A percentile compares a stretch with the other conserved stretches of the same genome.
These are phyloP conservation scores for Megacollybia marginata DNA, from an alignment of 768 basidiomycete genomes.

Conservation along the genomic window DNA sequence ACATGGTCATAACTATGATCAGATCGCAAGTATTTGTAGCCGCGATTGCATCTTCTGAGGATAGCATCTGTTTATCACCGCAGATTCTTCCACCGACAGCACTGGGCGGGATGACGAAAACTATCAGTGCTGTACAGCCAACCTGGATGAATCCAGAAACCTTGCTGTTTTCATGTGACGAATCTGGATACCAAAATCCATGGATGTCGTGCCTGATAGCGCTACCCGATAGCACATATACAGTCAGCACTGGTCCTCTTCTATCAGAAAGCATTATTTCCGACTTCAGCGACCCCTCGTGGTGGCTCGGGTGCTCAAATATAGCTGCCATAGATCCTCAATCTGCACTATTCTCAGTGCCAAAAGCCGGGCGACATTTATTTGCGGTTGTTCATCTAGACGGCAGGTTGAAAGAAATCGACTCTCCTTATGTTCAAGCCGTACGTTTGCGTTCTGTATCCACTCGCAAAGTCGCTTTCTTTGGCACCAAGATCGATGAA, in stretches of 20 bases:
- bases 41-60: too few relatives aligned
- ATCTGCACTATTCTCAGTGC: too few relatives aligned
- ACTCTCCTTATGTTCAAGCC: constrained; percentile 35
- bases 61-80: too few relatives aligned
- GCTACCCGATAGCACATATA: too few relatives aligned
- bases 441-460: constrained; percentile 27
- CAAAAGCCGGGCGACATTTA: too few relatives aligned
- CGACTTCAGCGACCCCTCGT: constrained; percentile 17
- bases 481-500: constrained; percentile 34
- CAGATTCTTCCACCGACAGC: too few relatives aligned
- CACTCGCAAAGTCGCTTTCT: constrained; percentile 28
- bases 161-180: constrained; percentile 44
- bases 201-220: too few relatives aligned
- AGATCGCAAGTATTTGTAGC: too few relatives aligned
- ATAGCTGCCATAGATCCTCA: too few relatives aligned
- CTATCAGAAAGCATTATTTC: constrained; percentile 5
- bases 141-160: constrained; percentile 35
- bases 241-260: not conserved
- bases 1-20: too few relatives aligned
- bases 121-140: constrained; percentile 36
- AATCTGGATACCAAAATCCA: constrained; percentile 46
- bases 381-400: too few relatives aligned
- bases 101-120: too few relatives aligned
- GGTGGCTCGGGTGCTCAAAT: constrained; percentile 10
- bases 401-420: constrained; percentile 22